phyloP scores from a whole-genome alignment of 2,329 filamentous ascomycete species.

The Neoascochyta sp. region DNA sequence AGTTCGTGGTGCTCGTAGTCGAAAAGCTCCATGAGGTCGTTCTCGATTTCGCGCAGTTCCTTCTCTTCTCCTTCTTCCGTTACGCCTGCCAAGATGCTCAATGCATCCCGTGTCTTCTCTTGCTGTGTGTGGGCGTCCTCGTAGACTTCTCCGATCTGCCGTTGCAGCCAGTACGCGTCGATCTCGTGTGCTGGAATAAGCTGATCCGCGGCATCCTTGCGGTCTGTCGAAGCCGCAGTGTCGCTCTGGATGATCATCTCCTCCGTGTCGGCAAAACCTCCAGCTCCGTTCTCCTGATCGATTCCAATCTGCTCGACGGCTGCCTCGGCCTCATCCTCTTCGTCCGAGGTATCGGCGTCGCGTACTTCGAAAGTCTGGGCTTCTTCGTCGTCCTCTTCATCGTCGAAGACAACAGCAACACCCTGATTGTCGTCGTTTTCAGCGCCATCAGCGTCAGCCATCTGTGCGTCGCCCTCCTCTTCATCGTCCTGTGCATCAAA shows the following conservation, averaged over 20 bases:
- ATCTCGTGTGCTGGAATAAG: constrained; percentile 81
- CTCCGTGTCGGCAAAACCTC: constrained; percentile 56
- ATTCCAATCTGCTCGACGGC: constrained; percentile 56
- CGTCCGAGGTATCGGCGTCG: constrained; percentile 78
- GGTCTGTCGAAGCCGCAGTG: constrained; percentile 39
- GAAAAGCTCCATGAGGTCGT: constrained; percentile 96
- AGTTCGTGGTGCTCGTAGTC: constrained; percentile 95
- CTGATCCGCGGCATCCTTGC: constrained; percentile 49
- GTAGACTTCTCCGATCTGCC: constrained; percentile 84
- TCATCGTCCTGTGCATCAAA: constrained; percentile 97
- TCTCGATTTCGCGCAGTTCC: constrained; percentile 87
- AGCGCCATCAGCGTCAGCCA: constrained; percentile 58
- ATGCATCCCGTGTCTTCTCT: constrained; percentile 81
- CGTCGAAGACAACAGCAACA: constrained; percentile 95
- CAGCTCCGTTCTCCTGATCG: constrained; percentile 50
- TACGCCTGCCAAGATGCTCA: constrained; percentile 76
- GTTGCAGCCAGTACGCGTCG: constrained; percentile 94
- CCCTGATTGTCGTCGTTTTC: constrained; percentile 87
- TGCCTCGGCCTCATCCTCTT: constrained; percentile 62
- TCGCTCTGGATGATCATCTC: constrained; percentile 81
- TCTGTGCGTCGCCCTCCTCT: constrained; percentile 66
- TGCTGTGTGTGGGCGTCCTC: constrained; percentile 89
- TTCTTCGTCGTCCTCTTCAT: constrained; percentile 76
- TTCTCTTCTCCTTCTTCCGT: constrained; percentile 76
- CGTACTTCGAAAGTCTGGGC: constrained; percentile 79